Conservation (phyloP, 352 stramenopile species). For the Globisporangium parvum region DNA sequence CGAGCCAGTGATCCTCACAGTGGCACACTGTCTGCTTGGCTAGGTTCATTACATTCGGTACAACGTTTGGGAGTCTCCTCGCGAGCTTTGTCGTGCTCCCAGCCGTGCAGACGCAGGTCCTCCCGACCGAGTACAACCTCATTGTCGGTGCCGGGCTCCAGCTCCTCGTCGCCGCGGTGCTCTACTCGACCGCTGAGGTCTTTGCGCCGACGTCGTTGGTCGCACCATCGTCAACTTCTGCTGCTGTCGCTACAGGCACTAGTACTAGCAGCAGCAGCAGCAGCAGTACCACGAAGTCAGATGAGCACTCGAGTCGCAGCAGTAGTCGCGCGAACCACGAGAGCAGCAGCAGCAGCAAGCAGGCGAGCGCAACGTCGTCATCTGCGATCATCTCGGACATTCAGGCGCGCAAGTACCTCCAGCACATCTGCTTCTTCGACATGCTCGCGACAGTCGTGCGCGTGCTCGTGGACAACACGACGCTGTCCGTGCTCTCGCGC, state of each 20-base stretch:
- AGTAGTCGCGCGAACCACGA: not conserved
- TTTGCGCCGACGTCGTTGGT: constrained; percentile 21
- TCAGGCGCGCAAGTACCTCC: constrained; percentile 64
- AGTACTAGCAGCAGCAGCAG: constrained; percentile 2
- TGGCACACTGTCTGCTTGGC: not conserved
- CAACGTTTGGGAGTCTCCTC: constrained; percentile 69
- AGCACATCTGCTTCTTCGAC: constrained; percentile 87
- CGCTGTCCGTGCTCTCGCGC: constrained; percentile 62
- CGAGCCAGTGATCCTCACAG: too few relatives aligned
- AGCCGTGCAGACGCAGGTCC: constrained; percentile 31
- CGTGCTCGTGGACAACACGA: constrained; percentile 80
- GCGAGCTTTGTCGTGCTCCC: constrained; percentile 73
- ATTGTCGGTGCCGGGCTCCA: constrained; percentile 47
- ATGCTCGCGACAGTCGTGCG: constrained; percentile 73
- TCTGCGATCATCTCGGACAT: constrained; percentile 54
- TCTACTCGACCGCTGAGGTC: constrained; percentile 44
- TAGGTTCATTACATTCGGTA: constrained; percentile 78
- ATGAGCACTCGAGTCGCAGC: constrained; percentile 2
- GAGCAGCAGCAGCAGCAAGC: not conserved
- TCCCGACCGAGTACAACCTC: constrained; percentile 72
- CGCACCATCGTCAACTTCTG: not conserved
- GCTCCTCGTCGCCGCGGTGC: constrained; percentile 47
- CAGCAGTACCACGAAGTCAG: constrained; percentile 2
- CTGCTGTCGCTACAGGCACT: not conserved
- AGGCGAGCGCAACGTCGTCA: constrained; percentile 14